Percentiles rank a stretch among this genome's conserved stretches.
phyloP scores from a whole-genome alignment of 2,329 filamentous ascomycete genomes.

The Diatrype stigma region DNA sequence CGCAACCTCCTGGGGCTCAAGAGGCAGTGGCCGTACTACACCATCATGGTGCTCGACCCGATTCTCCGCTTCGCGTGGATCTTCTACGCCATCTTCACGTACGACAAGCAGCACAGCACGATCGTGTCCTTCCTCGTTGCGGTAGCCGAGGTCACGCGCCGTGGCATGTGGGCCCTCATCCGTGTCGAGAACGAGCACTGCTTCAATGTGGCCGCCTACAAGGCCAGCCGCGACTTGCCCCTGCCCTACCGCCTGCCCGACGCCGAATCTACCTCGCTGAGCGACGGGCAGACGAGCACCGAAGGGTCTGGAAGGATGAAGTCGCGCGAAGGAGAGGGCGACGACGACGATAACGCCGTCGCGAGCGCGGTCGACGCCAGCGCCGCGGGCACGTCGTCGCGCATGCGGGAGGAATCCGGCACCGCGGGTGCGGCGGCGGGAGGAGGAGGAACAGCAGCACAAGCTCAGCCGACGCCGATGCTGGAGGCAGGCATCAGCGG shows the following conservation, averaged over 20 bases:
- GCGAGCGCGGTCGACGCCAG: constrained; percentile 18
- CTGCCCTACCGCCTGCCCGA: constrained; percentile 71
- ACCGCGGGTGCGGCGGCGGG: constrained; percentile 1
- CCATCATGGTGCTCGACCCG: constrained; percentile 77
- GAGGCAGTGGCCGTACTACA: constrained; percentile 77
- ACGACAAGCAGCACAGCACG: constrained; percentile 77
- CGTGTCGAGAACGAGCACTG: constrained; percentile 98
- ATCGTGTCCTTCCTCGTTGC: constrained; percentile 75
- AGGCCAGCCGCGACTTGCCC: constrained; percentile 81
- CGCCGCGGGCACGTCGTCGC: constrained; percentile 8
- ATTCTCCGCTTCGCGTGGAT: constrained; percentile 92
- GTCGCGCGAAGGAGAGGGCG: constrained; percentile 4
- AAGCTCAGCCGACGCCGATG: constrained; percentile 12
- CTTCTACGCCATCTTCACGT: constrained; percentile 80
- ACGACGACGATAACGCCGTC: constrained; percentile 10
- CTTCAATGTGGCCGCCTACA: constrained; percentile 83
- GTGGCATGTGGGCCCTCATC: constrained; percentile 88
- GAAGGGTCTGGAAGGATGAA: constrained; percentile 25
- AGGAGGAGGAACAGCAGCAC: too few relatives aligned
- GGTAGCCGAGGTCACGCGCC: constrained; percentile 74
- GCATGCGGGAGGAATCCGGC: constrained; percentile 12
- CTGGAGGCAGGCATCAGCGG: constrained; percentile 16
- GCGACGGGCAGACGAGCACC: constrained; percentile 38
- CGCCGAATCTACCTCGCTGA: constrained; percentile 39
- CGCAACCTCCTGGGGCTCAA: constrained; percentile 80